Evolutionary conservation across 768 basidiomycete genomes (phyloP), one percentile per base, ranked within the genome.

Genomic region (Suillus americanus): DNA sequence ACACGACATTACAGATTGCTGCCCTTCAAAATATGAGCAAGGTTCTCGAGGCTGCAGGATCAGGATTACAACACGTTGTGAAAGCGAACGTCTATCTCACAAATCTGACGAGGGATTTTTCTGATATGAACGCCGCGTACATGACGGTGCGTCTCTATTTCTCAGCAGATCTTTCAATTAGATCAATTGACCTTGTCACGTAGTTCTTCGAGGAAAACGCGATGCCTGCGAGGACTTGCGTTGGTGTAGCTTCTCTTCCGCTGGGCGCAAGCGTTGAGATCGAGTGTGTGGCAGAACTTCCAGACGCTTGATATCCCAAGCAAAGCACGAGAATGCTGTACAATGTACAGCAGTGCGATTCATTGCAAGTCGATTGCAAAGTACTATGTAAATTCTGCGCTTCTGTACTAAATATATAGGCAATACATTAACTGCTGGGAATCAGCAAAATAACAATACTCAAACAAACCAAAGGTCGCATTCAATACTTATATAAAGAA

Each of bases 191-290:
- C 35, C 45, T 43, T 7, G 20, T 7, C 53, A 54, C 8, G 25
- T 56, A 87, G 86, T 86, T 83, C 69, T 86, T 87, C 64, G 71
- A 78, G 25, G 72, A 72, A 60, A 74, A 75, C 14, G 77, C 73
- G 25, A 75, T 84, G 65, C 87, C 86, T 16, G 85, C 86, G 6
- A 79, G 86, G 50, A 87, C 87, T 28, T 86, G 86, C 70, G 73
- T 89, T 20, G 86, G 85, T 8, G 86, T 88, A 14, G 80, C 79
- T 3, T 71, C 76, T 9, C 79, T 89, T 45, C 85, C 87, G 1
- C 50, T 83, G 62, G 82, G 83, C 18, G 84, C 83, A 9, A 82
- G 80, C 62, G 80, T 89, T 37, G 87, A 89, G 78, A 82, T 89
- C 40, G 87, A 89, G 66, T 87, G 85, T 67, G 77, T 86, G 35